A percentile compares a stretch with the other conserved stretches of the same genome.
Conservation (phyloP, 805 yeast genomes). For the Tanozyma kutaoensis region DNA sequence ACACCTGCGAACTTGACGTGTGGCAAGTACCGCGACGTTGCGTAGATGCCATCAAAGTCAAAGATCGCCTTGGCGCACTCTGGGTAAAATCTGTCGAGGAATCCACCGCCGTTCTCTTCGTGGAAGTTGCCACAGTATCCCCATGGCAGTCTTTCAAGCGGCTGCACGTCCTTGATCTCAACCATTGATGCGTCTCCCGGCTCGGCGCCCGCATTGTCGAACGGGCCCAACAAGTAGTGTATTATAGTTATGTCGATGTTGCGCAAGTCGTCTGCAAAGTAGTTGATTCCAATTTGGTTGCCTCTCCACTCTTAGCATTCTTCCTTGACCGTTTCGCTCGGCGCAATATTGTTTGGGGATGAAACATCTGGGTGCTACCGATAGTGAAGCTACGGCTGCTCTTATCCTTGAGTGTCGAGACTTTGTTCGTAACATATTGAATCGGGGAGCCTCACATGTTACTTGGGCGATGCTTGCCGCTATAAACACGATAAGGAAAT, state of each 20-base stretch:
- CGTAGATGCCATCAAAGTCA: conserved; percentile 38
- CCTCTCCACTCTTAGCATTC: conserved; percentile 47
- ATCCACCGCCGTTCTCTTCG: conserved; percentile 37
- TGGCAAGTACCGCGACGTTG: conserved; percentile 37
- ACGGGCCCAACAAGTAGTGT: conserved; percentile 38
- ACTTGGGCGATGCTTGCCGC: too few relatives aligned
- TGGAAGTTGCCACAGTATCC: conserved; percentile 38
- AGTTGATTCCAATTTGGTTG: conserved; percentile 33
- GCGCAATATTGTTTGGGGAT: conserved; percentile 21
- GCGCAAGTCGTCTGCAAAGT: conserved; percentile 34
- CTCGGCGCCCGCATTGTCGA: conserved; percentile 28
- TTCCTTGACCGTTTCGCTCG: conserved; percentile 29
- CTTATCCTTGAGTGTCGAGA: conserved; percentile 30
- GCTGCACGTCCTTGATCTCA: conserved; percentile 38
- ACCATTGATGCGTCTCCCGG: conserved; percentile 37
- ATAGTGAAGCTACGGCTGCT: conserved; percentile 34
- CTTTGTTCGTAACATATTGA: conserved; percentile 26
- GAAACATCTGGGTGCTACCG: conserved; percentile 45
- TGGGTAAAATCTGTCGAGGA: conserved; percentile 34
- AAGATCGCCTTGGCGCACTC: conserved; percentile 39
- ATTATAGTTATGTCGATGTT: conserved; percentile 30
- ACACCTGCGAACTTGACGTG: conserved; percentile 36
- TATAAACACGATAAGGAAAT: too few relatives aligned
- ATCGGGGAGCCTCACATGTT: too few relatives aligned
- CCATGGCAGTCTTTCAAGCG: conserved; percentile 39